These are phyloP conservation scores for Candida yuanshanica DNA, from an alignment of 805 yeast genomes.

Conservation along the genomic window DNA sequence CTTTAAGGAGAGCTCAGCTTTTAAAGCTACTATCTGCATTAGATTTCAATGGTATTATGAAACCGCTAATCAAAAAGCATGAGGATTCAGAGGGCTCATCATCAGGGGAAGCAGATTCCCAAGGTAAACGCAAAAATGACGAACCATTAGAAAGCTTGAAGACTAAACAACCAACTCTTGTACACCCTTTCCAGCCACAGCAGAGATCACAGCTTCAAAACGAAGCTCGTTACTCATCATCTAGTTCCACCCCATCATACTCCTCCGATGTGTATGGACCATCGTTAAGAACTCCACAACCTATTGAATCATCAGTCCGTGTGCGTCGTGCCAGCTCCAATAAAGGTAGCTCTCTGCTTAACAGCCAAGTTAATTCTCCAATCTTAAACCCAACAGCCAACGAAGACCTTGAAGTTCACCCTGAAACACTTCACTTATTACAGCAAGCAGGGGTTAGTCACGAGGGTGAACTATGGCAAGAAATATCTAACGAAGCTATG, in stretches of 20 bases:
- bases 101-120: background rate
- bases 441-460: slow-evolving; percentile 26
- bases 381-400: slow-evolving; percentile 15
- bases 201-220: background rate
- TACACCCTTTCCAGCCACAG: background rate
- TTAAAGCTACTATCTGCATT: slow-evolving; percentile 57
- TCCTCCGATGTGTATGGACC: background rate
- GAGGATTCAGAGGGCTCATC: slow-evolving; percentile 31
- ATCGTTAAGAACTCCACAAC: slow-evolving; percentile 3
- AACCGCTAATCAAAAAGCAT: slow-evolving; percentile 49
- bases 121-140: background rate
- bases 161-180: background rate
- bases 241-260: background rate
- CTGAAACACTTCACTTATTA: slow-evolving; percentile 24
- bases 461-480: slow-evolving; percentile 62
- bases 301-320: slow-evolving; percentile 14
- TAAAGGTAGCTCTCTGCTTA: background rate
- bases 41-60: slow-evolving; percentile 65
- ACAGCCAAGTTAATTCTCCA: slow-evolving; percentile 10
- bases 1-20: slow-evolving; percentile 64
- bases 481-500: slow-evolving; percentile 68
- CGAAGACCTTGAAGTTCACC: slow-evolving; percentile 21
- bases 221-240: background rate
- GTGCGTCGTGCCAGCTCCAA: slow-evolving; percentile 1
- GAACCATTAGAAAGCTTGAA: background rate